These are phyloP conservation scores for Panicum miliaceum DNA, from an alignment of 176 grass and related monocot genomes.

Conservation along the genomic window DNA sequence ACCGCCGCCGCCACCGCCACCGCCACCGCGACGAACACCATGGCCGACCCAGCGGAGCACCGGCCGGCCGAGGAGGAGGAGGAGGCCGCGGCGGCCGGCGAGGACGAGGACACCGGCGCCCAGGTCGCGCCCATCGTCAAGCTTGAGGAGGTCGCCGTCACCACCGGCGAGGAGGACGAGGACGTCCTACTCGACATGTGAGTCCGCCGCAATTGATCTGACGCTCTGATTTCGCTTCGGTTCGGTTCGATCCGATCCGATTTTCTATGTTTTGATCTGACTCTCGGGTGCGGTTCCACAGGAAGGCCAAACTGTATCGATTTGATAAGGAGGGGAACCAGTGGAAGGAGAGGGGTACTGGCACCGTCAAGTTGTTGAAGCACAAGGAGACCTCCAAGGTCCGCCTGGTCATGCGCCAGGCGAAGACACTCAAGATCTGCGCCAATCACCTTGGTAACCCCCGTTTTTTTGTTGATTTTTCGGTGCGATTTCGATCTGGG, in stretches of 20 bases:
- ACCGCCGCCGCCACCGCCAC: neutral
- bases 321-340: slow-evolving; percentile 79
- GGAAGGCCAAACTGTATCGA: slow-evolving; percentile 79
- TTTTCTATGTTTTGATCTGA: slow-evolving; percentile 46
- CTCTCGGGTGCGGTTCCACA: slow-evolving; percentile 25
- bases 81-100: slow-evolving; percentile 56
- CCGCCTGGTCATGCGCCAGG: slow-evolving; percentile 85
- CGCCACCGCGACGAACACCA: slow-evolving; percentile 23
- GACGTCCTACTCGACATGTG: slow-evolving; percentile 73
- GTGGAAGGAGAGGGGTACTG: slow-evolving; percentile 84
- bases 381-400: slow-evolving; percentile 76
- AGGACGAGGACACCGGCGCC: slow-evolving; percentile 90
- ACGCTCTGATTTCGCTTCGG: neutral
- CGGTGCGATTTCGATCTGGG: slow-evolving; percentile 28
- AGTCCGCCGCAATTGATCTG: neutral
- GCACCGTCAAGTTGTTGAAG: slow-evolving; percentile 75
- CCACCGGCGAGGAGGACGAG: slow-evolving; percentile 91
- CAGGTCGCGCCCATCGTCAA: slow-evolving; percentile 83
- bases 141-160: slow-evolving; percentile 81
- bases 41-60: slow-evolving; percentile 64
- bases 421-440: slow-evolving; percentile 94
- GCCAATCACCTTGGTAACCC: slow-evolving; percentile 75
- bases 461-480: neutral
- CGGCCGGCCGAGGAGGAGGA: slow-evolving; percentile 53
- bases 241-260: slow-evolving; percentile 51